Evolutionary conservation across 169 alveolate genomes (phyloP), one percentile per base, ranked within the genome.

Genomic region (Cryptosporidium canis): DNA sequence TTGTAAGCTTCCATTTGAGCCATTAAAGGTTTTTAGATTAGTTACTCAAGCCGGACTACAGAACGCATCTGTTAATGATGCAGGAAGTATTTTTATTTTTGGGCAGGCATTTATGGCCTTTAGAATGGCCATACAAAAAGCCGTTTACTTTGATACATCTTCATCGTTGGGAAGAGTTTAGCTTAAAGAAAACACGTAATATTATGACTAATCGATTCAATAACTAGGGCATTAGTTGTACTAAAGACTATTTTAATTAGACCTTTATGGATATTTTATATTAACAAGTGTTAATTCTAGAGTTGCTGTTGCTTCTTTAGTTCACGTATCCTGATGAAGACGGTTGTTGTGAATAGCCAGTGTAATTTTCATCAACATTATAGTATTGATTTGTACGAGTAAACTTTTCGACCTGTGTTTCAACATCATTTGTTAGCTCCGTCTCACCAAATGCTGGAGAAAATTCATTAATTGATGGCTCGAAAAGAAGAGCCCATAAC

Each of bases 391-490:
- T 70, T 85, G 91, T 90, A 56, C 93, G 90, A 16, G 98, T 95
- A 85, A 95, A 95, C 67, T 95, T 95, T 83, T 95, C 98, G 18
- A 95, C 98, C 83, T 95, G 98, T 77, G 94, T 96, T 72, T 95
- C 98, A 21, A 95, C 98, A 67, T 95, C 98, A 90, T 95, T 95
- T 44, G 98, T 95, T 67, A 95, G 90, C 66, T 95, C 98, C 21
- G 98, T 95, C 90, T 95, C 98, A 63, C 95, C 95, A 63, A 95
- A 92, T 9, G 98, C 94, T 27, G 98, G 98, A n/a, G 98, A 95
- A 16, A 95, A 96, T 65, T 92, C 94, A 70, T 93, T 95, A 21
- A 95, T 97, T 87, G 95, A 96, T 9, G 98, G 98, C 85, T 95
- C 98, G 85, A 95, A 95, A 65, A 94, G 94, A 44, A 92, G 84